Evolutionary conservation across 1,139 yeast genomes (phyloP).

Genomic region (Taphrina confusa): DNA sequence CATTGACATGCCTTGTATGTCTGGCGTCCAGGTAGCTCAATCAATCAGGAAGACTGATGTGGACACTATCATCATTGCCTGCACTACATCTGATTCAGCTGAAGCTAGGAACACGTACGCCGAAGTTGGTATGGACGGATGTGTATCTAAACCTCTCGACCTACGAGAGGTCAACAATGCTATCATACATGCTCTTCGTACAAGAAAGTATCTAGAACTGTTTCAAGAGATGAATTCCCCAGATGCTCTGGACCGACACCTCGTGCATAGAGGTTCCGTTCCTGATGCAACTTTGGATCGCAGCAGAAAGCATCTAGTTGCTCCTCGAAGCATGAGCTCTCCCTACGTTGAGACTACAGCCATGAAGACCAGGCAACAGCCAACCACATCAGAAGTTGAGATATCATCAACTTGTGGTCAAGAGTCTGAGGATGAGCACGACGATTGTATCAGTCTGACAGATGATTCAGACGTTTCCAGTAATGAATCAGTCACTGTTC

Average conservation of each 20-base stretch:
- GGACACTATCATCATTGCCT: constrained; percentile 25
- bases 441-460: neutral
- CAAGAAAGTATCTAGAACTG: neutral
- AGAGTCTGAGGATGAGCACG: constrained; percentile 7
- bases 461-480: neutral
- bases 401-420: neutral
- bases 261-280: neutral
- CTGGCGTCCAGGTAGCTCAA: constrained; percentile 27
- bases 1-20: constrained; percentile 33
- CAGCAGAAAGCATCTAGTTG: neutral
- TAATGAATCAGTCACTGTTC: neutral
- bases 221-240: neutral
- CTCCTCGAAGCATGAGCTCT: neutral
- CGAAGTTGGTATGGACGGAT: constrained; percentile 30
- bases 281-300: neutral
- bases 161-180: constrained; percentile 14
- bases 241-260: neutral
- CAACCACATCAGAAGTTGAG: neutral
- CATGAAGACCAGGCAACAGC: neutral
- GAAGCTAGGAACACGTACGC: constrained; percentile 7
- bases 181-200: neutral
- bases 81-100: constrained; percentile 25
- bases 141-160: constrained; percentile 30
- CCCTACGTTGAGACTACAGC: neutral
- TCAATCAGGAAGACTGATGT: constrained; percentile 1